Evolutionary conservation across 345 rosid genomes (phyloP).

Genomic region (Pseudoturritis turrita): DNA sequence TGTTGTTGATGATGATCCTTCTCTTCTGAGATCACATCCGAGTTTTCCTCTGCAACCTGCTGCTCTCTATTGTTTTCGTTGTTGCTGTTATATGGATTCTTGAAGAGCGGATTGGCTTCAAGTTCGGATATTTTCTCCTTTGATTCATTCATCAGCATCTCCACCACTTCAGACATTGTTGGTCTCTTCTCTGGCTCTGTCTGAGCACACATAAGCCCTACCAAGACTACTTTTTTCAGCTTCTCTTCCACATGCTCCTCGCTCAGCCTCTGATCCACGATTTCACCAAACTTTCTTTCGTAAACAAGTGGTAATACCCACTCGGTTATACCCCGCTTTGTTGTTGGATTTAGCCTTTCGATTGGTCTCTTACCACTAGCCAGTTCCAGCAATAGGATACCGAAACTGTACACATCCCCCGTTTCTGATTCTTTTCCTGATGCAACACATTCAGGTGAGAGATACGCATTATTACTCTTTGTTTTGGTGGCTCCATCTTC

Average conservation of each 20-base stretch:
- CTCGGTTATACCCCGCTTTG: slow-evolving; percentile 62
- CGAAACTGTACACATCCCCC: slow-evolving; percentile 89
- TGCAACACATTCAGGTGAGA: slow-evolving; percentile 83
- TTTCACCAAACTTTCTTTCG: slow-evolving; percentile 52
- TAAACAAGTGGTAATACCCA: slow-evolving; percentile 75
- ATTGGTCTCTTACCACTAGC: slow-evolving; percentile 74
- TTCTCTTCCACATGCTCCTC: slow-evolving; percentile 59
- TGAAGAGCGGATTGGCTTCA: slow-evolving; percentile 67
- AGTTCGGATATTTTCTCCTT: slow-evolving; percentile 45
- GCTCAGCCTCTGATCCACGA: slow-evolving; percentile 64
- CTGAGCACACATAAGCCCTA: slow-evolving; percentile 72
- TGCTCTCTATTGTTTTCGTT: slow-evolving; percentile 11
- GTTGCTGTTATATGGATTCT: slow-evolving; percentile 2
- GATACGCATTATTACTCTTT: slow-evolving; percentile 71
- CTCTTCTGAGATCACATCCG: slow-evolving; percentile 21
- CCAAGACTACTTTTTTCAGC: slow-evolving; percentile 47
- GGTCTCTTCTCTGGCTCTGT: slow-evolving; percentile 69
- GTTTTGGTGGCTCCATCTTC: slow-evolving; percentile 70
- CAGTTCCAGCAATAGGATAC: slow-evolving; percentile 75
- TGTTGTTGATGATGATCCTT: background rate
- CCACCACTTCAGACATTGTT: slow-evolving; percentile 71
- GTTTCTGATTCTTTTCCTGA: slow-evolving; percentile 84
- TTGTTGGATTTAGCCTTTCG: slow-evolving; percentile 70
- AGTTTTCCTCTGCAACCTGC: slow-evolving; percentile 11
- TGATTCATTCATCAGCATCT: slow-evolving; percentile 53